These are phyloP conservation scores for Mycena maculata DNA, from an alignment of 768 basidiomycete genomes.

Conservation along the genomic window DNA sequence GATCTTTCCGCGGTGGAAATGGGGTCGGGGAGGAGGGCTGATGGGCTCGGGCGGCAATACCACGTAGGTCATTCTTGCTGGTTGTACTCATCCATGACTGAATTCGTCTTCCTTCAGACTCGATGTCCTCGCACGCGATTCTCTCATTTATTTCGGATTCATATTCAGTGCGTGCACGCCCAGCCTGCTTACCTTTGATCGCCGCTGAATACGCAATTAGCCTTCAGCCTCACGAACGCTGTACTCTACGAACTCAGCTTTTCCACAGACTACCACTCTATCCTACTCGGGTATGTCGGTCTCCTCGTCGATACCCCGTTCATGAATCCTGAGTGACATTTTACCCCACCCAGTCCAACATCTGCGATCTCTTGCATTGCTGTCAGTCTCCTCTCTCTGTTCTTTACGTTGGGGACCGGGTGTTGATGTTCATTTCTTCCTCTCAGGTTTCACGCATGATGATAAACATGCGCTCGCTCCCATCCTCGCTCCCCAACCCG, in stretches of 20 bases:
- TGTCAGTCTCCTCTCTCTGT: too few species aligned
- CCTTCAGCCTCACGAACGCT: conserved; percentile 25
- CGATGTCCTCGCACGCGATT: conserved; percentile 35
- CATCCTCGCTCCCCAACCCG: neutral
- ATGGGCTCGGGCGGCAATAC: conserved; percentile 23
- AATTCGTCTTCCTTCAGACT: neutral
- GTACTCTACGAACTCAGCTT: conserved; percentile 28
- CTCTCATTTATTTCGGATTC: conserved; percentile 34
- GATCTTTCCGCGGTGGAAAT: conserved; percentile 28
- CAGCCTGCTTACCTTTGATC: neutral
- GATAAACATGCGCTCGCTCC: conserved; percentile 33
- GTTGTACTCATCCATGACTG: neutral
- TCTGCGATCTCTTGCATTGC: conserved; percentile 33
- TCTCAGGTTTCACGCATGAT: conserved; percentile 30
- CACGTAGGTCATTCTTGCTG: conserved; percentile 4
- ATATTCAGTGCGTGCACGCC: conserved; percentile 25
- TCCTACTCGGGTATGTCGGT: conserved; percentile 20
- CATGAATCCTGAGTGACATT: neutral
- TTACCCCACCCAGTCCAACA: conserved; percentile 6
- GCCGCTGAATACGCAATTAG: neutral
- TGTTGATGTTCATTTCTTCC: too few species aligned
- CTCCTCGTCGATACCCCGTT: neutral
- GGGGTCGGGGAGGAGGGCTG: neutral
- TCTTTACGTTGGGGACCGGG: too few species aligned
- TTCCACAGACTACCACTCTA: conserved; percentile 16